Base-by-base conservation (phyloP, 495 filamentous ascomycete species). In the Trypethelium eluteriae region DNA sequence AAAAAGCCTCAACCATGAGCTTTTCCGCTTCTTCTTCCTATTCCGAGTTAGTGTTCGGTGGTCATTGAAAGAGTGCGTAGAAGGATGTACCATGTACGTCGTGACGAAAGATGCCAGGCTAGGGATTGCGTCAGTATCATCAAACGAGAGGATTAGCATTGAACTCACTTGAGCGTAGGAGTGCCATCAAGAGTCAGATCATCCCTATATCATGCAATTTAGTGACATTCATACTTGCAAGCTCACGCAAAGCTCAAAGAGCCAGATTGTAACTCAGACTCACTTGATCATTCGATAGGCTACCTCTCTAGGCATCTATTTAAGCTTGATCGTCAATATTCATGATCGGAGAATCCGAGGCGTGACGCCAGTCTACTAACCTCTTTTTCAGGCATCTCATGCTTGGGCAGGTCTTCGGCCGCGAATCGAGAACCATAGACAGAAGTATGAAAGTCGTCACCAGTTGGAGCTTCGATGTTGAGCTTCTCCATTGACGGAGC, bases 251-350 rank as follows among this genome's bases (percentile, higher is more conserved):
- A 56, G 34, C 38, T 47, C 25, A 16, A 64, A 25, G 49, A 39
- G 56, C 41, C 11, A 7, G 9, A 66, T 56, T 5, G 10, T 9
- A 35, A 57, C 16, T 35, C 12, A 18, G 46, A 50, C 71, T 69
- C 47, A 73, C 79, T 92, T 93, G 79, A 96, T 96, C 90, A 96
- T 90, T 53, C 91, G 88, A 76, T 95, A 93, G 12, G 92, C 92
- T n/a, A 93, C 81, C 70, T 95, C 89, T 67, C 85, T 88, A 53
- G 91, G 91, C 91, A 93, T 93, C 76, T 59, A 59, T 35, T 59
- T 7, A 36, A 7, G 32, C 7, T 59, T 34, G 11, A 18, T 10
- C 7, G 53, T 59, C 32, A 59, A 32, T 7, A n/a, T 59, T 36
- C 3, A 9, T 59, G 18, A 32, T 32, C 36, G 5, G 25, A 10